A percentile compares a stretch with the other conserved stretches of the same genome.
Conservation (phyloP, 139 green algal species). For the Coelastrella sp. region DNA sequence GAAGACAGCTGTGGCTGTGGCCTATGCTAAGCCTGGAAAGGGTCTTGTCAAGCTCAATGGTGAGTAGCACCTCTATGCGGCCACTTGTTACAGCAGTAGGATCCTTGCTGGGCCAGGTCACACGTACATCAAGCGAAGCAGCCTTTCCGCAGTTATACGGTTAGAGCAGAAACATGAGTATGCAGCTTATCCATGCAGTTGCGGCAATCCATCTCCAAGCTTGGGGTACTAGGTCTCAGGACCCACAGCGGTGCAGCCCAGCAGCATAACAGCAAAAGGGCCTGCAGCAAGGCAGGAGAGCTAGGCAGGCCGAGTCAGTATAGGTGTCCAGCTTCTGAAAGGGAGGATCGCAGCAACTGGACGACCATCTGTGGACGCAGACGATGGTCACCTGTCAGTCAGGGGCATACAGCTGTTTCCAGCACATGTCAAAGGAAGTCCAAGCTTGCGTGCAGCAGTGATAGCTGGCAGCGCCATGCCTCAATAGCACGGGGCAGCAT, state of each 20-base stretch:
- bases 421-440: not conserved
- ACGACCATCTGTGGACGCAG: too few species aligned
- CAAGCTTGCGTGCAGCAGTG: not conserved
- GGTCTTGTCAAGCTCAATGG: conserved; percentile 97
- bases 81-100: not conserved
- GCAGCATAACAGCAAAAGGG: not conserved
- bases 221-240: too few species aligned
- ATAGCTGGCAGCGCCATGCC: not conserved
- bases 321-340: too few species aligned
- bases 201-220: too few species aligned
- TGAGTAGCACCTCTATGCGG: conserved; percentile 50
- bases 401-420: not conserved
- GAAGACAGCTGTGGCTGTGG: conserved; percentile 98
- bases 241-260: not conserved
- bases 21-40: conserved; percentile 92
- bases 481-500: not conserved
- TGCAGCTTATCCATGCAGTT: too few species aligned
- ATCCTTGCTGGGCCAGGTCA: not conserved
- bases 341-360: too few species aligned
- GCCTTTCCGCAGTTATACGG: too few species aligned
- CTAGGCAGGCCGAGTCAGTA: too few species aligned
- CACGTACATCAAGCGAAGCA: too few species aligned
- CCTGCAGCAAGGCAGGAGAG: too few species aligned
- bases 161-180: too few species aligned
- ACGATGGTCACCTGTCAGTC: too few species aligned